Percentiles rank a stretch among this genome's conserved stretches.
These are phyloP conservation scores for Neofusicoccum sp. DNA, from an alignment of 2,329 filamentous ascomycete genomes.

Conservation along the genomic window DNA sequence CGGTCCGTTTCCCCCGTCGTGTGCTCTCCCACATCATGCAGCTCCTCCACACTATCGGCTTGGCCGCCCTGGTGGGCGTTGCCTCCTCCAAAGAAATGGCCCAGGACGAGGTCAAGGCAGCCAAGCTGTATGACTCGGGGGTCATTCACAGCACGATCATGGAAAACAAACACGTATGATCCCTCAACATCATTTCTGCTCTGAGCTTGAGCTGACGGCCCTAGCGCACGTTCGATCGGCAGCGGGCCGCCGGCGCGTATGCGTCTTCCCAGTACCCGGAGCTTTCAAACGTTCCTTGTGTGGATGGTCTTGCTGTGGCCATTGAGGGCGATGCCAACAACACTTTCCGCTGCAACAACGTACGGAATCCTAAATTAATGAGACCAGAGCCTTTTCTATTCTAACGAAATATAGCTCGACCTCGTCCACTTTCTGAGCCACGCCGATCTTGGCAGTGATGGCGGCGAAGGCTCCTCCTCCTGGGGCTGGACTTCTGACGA, in stretches of 20 bases:
- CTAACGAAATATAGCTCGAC: constrained; percentile 41
- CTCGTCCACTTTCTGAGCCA: constrained; percentile 58
- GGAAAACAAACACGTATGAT: constrained; percentile 30
- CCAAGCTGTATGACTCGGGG: constrained; percentile 40
- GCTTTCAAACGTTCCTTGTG: constrained; percentile 34
- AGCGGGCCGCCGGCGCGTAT: constrained; percentile 33
- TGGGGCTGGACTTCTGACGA: constrained; percentile 56
- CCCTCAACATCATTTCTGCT: not conserved
- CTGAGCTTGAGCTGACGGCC: constrained; percentile 25
- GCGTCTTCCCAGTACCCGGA: constrained; percentile 35
- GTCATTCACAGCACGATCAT: constrained; percentile 38
- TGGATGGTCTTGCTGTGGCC: constrained; percentile 39
- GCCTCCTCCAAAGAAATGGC: constrained; percentile 31
- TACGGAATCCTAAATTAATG: too few species aligned
- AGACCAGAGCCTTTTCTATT: not conserved
- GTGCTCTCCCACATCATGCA: constrained; percentile 7
- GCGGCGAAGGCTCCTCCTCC: constrained; percentile 45
- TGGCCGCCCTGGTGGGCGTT: constrained; percentile 33
- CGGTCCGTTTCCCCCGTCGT: not conserved
- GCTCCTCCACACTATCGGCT: constrained; percentile 8
- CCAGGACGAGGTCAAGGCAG: constrained; percentile 34
- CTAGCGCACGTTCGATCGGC: constrained; percentile 39
- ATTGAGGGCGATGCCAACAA: constrained; percentile 33
- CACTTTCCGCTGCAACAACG: constrained; percentile 40
- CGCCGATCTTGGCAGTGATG: constrained; percentile 50